phyloP scores from a whole-genome alignment of 345 rosid genomes.

The Arabidopsis arenosa region DNA sequence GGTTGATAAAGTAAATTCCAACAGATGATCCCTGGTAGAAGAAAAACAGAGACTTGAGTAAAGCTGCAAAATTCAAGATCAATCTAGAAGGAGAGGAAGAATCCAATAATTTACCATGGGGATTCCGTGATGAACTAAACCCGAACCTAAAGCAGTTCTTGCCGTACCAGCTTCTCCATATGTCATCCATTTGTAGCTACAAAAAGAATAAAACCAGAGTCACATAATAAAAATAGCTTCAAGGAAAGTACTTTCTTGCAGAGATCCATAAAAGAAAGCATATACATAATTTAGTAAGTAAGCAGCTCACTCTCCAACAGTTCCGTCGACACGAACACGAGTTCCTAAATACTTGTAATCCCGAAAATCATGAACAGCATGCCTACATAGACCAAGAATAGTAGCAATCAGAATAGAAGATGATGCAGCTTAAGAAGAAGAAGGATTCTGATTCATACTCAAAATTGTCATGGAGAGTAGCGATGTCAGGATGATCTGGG shows the following conservation, averaged over 20 bases:
- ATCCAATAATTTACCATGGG: conserved; percentile 49
- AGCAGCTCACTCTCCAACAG: conserved; percentile 90
- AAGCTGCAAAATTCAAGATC: neutral
- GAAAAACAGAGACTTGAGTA: conserved; percentile 5
- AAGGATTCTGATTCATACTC: conserved; percentile 53
- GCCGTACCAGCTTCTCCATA: conserved; percentile 94
- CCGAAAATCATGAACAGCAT: conserved; percentile 67
- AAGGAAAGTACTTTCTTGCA: neutral
- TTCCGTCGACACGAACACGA: conserved; percentile 84
- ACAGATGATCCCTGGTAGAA: conserved; percentile 70
- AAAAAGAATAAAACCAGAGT: neutral
- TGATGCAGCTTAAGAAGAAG: too few species aligned
- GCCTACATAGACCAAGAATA: conserved; percentile 51
- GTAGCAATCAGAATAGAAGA: neutral
- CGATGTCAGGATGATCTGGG: conserved; percentile 83
- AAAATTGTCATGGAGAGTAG: conserved; percentile 92
- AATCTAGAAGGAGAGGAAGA: neutral
- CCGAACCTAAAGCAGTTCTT: conserved; percentile 86
- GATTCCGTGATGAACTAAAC: conserved; percentile 72
- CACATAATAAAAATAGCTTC: conserved; percentile 6
- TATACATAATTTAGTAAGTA: neutral
- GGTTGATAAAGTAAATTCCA: conserved; percentile 92
- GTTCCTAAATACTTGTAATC: conserved; percentile 92
- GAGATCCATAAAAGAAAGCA: neutral
- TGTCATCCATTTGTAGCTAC: conserved; percentile 95